Evolutionary conservation across 2,329 filamentous ascomycete species (phyloP), one percentile per base, ranked within the genome.

Genomic region (Pyrenochaeta sp.): DNA sequence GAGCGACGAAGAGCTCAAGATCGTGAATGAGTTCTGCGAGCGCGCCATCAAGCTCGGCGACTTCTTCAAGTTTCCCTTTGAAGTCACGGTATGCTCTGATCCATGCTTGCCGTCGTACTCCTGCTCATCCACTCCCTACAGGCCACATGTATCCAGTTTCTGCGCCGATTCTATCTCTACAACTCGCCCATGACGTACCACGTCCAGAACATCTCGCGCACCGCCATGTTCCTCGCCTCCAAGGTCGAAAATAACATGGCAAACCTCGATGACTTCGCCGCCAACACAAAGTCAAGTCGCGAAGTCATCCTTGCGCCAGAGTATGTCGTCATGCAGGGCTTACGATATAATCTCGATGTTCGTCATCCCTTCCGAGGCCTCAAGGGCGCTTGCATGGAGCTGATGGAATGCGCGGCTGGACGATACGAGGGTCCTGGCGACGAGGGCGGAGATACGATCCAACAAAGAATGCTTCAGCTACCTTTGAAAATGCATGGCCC

Each of bases 111-210:
- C n/a, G n/a, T n/a, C n/a, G n/a, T n/a, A n/a, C n/a, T n/a, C n/a
- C n/a, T n/a, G n/a, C n/a, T n/a, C n/a, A n/a, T n/a, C n/a, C n/a
- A n/a, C n/a, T 7, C 24, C 4, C 6, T 20, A 14, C 37, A 84
- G 80, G 85, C 88, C 18, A 96, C 92, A 6, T 90, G 90, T 3
- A 88, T 93, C 49, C 85, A 95, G 65, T 96, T 95, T 69, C 81
- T 99, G 48, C 88, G 90, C 42, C 88, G 94, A 44, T 97, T 99
- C 80, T 99, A 97, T 76, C 82, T 96, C 24, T 93, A 89, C 64
- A 96, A 97, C 74, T 95, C 89, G 27, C 84, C 92, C 63, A 96
- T 97, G 89, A 96, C 92, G 20, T 97, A 99, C 68, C 89, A 93
- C 51, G 93, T 92, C 0, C 88, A 89, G 51, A 86, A 90, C 52